These are phyloP conservation scores for Capsicum pubescens DNA, from an alignment of 257 asterid species.

Conservation along the genomic window DNA sequence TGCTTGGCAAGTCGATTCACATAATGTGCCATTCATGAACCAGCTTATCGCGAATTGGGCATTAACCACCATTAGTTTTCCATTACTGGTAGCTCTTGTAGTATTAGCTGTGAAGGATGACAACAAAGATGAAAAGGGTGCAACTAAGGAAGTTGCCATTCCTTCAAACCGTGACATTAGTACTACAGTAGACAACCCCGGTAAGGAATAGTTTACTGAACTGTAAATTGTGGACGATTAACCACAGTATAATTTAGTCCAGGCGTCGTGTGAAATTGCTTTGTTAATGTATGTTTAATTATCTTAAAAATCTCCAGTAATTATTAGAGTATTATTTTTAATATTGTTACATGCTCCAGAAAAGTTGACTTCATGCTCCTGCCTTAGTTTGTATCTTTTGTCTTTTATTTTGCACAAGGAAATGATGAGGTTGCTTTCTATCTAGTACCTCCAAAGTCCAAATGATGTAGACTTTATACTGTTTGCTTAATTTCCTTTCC, in stretches of 20 bases:
- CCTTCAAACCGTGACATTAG: constrained; percentile 13
- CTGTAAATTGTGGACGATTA: constrained; percentile 15
- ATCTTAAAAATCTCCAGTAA: neutral
- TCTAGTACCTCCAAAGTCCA: neutral
- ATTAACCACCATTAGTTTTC: constrained; percentile 60
- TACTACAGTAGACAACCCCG: neutral
- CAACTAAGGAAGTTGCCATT: neutral
- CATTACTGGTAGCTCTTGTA: constrained; percentile 55
- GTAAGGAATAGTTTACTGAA: neutral
- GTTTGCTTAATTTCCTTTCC: neutral
- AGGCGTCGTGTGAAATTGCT: neutral
- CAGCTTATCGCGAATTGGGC: constrained; percentile 62
- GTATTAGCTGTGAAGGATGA: constrained; percentile 61
- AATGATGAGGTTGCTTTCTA: neutral
- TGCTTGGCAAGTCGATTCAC: constrained; percentile 73
- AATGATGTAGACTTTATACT: neutral
- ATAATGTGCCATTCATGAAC: constrained; percentile 46
- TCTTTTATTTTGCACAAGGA: neutral
- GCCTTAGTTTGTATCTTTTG: neutral
- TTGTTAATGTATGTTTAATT: neutral
- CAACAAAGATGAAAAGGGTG: constrained; percentile 37
- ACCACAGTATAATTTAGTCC: neutral
- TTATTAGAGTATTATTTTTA: neutral
- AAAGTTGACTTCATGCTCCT: neutral
- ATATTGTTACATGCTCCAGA: neutral